phyloP scores from a whole-genome alignment of 2,329 filamentous ascomycete species.

The Paracamarosporium sp. region DNA sequence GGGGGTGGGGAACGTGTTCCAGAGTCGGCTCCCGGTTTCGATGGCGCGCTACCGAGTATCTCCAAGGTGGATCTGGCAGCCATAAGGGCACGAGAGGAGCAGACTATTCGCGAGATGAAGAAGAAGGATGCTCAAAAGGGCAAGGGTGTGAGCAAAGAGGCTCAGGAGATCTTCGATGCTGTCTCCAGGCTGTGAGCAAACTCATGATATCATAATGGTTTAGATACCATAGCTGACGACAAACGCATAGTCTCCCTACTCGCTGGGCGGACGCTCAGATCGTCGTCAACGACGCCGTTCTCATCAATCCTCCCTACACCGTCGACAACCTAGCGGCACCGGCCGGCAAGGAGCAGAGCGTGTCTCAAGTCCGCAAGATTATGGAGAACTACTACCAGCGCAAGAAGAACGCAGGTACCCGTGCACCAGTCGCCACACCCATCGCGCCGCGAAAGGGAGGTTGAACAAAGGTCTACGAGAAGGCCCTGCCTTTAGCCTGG shows the following conservation, averaged over 20 bases:
- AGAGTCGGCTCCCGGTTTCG: slow-evolving; percentile 51
- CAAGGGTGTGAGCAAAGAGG: slow-evolving; percentile 66
- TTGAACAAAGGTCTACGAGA: slow-evolving; percentile 9
- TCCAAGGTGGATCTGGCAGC: slow-evolving; percentile 62
- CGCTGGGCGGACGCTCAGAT: slow-evolving; percentile 67
- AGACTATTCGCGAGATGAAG: slow-evolving; percentile 62
- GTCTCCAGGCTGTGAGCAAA: slow-evolving; percentile 61
- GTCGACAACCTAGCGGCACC: slow-evolving; percentile 60
- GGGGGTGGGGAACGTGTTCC: slow-evolving; percentile 41
- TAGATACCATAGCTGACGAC: background rate
- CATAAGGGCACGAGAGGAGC: slow-evolving; percentile 62
- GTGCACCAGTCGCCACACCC: slow-evolving; percentile 37
- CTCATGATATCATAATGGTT: too few species aligned
- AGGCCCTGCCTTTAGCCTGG: background rate
- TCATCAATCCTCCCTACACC: slow-evolving; percentile 65
- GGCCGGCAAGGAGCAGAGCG: slow-evolving; percentile 50
- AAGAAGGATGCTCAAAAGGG: slow-evolving; percentile 64
- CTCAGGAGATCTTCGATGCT: slow-evolving; percentile 69
- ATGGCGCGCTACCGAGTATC: slow-evolving; percentile 53
- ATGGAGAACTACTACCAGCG: slow-evolving; percentile 54
- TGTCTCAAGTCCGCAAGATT: slow-evolving; percentile 53
- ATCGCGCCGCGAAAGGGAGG: slow-evolving; percentile 40
- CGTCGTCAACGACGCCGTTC: slow-evolving; percentile 66
- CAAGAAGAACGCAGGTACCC: slow-evolving; percentile 41
- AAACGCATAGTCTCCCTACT: slow-evolving; percentile 54